Base-by-base conservation (phyloP, 129 eudicot species). In the Apium graveolens region DNA sequence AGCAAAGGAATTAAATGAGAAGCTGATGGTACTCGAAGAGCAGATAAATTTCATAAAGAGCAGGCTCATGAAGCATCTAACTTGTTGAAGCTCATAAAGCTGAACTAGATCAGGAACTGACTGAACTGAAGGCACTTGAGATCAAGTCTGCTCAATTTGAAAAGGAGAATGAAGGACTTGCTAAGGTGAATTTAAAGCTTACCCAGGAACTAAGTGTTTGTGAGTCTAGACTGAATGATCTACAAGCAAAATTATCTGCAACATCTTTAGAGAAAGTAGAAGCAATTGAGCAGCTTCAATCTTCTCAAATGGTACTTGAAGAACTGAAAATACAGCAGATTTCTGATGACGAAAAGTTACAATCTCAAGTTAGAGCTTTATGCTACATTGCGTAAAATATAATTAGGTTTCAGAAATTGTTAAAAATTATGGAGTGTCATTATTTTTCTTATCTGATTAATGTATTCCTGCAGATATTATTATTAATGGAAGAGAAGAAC, bases 401-500 rank as follows among this genome's bases (percentile, higher is more conserved):
- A 43, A 43, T 2, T 73, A 29, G 20, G 57, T 42, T 73, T 43
- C 4, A 13, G 38, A 73, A 73, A 73, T 26, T 0, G 18, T 73
- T 26, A 11, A 12, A 4, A 18, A 1, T 39, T 73, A 38, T 71
- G 51, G 16, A 41, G 46, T 41, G 4, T 39, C 31, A n/a, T n/a
- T n/a, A n/a, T n/a, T n/a, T n/a, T n/a, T n/a, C n/a, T n/a, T n/a
- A n/a, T n/a, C n/a, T n/a, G n/a, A n/a, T n/a, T n/a, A n/a, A n/a
- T n/a, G n/a, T n/a, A n/a, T n/a, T n/a, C n/a, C n/a, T n/a, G n/a
- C 87, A 94, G 98, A 85, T 94, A 84, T 91, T 96, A 12, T 84
- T 91, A 41, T 81, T 85, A 20, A 76, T 80, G 84, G 97, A 91
- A 84, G 97, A 94, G 81, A 94, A 90, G 78, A 86, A 80, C 76